phyloP scores from a whole-genome alignment of 352 stramenopile genomes.

The Phytophthora chlamydospora region DNA sequence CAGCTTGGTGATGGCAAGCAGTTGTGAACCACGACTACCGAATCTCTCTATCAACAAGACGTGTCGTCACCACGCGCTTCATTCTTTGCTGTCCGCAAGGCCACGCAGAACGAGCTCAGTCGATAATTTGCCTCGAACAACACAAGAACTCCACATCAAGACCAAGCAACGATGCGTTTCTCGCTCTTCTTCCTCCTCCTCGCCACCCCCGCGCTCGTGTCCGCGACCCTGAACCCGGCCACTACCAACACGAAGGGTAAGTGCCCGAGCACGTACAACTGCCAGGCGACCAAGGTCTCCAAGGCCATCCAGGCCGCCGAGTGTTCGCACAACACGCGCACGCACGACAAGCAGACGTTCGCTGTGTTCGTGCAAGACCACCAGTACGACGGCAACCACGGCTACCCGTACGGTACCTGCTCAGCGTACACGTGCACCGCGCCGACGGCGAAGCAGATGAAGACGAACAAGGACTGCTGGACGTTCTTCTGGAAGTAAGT shows the following conservation, averaged over 20 bases:
- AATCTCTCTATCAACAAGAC: neutral
- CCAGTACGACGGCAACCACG: conserved; percentile 40
- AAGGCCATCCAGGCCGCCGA: conserved; percentile 42
- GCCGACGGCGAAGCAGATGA: conserved; percentile 14
- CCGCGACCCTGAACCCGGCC: conserved; percentile 31
- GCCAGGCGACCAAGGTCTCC: conserved; percentile 23
- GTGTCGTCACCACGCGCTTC: conserved; percentile 4
- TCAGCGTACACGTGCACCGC: conserved; percentile 35
- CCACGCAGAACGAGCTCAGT: conserved; percentile 9
- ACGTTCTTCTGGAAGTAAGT: conserved; percentile 49
- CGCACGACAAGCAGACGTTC: conserved; percentile 36
- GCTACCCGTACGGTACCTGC: conserved; percentile 39
- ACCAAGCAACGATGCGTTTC: conserved; percentile 24
- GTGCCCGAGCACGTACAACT: conserved; percentile 32
- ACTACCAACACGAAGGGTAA: conserved; percentile 29
- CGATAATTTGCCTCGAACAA: conserved; percentile 14
- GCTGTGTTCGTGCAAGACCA: conserved; percentile 38
- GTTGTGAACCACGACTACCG: too few species aligned
- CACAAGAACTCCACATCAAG: neutral
- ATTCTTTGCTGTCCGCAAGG: neutral
- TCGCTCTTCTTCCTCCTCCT: conserved; percentile 25
- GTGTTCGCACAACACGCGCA: conserved; percentile 47
- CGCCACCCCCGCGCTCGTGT: conserved; percentile 30
- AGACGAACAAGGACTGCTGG: conserved; percentile 31
- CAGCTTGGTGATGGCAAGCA: too few species aligned